Conservation (phyloP, 306 rosid species). For the Betula pendula region DNA sequence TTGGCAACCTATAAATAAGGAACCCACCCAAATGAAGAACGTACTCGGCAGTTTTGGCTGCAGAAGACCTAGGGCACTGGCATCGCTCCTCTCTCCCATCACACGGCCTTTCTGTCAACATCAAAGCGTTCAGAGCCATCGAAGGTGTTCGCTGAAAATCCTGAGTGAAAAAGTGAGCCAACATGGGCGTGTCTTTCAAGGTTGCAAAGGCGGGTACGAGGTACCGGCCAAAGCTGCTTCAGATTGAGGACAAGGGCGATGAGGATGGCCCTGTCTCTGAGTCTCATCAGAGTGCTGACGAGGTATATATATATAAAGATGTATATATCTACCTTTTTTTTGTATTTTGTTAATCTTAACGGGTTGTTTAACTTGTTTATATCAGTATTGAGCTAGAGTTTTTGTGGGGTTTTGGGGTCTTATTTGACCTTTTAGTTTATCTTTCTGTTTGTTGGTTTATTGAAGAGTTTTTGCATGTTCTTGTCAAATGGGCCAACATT, state of each 20-base stretch:
- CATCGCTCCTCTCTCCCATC: not conserved
- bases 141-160: conserved; percentile 3
- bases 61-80: conserved; percentile 18
- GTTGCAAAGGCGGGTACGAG: conserved; percentile 38
- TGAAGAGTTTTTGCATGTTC: not conserved
- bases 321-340: not conserved
- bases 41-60: conserved; percentile 11
- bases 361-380: not conserved
- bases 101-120: no score
- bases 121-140: not conserved
- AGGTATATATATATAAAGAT: conserved; percentile 9
- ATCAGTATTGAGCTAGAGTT: not conserved
- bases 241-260: conserved; percentile 5
- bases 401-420: not conserved
- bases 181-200: conserved; percentile 45
- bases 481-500: not conserved
- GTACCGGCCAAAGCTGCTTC: conserved; percentile 36
- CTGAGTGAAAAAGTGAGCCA: not conserved
- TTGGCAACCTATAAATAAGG: conserved; percentile 20
- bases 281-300: not conserved
- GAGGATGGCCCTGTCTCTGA: conserved; percentile 3
- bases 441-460: not conserved
- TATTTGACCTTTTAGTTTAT: not conserved
- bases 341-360: not conserved
- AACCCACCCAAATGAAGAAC: conserved; percentile 4